phyloP scores from a whole-genome alignment of 805 yeast species.

The Kluyveromyces siamensis region DNA sequence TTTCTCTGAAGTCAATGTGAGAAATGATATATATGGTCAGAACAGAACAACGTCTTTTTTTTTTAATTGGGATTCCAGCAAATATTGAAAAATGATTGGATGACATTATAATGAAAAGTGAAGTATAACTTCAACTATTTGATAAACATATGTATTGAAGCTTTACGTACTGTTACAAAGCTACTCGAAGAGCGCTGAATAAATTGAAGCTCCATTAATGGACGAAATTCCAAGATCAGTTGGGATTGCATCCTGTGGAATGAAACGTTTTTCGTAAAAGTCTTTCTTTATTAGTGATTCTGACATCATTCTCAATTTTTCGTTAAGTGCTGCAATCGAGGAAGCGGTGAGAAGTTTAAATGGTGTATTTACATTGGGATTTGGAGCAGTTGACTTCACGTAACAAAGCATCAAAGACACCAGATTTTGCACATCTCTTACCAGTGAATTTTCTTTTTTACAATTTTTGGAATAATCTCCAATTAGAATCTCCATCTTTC shows the following conservation, averaged over 20 bases:
- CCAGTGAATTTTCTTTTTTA: conserved; percentile 13
- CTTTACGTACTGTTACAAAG: not conserved
- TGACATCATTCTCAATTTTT: conserved; percentile 19
- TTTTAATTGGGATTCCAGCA: no score
- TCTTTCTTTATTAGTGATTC: conserved; percentile 25
- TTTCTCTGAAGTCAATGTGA: not conserved
- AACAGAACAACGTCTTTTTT: no score
- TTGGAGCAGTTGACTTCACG: not conserved
- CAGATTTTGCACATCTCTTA: conserved; percentile 11
- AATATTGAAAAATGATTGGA: not conserved
- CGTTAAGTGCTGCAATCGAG: conserved; percentile 9
- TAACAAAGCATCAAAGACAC: conserved; percentile 14
- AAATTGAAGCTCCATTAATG: conserved; percentile 6
- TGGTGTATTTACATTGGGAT: conserved; percentile 5
- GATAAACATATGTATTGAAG: not conserved
- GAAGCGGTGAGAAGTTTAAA: conserved; percentile 13
- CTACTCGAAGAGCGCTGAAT: not conserved
- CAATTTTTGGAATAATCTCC: conserved; percentile 25
- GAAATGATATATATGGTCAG: no score
- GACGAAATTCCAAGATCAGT: conserved; percentile 18
- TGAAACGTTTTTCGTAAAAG: conserved; percentile 18
- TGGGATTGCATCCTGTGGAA: conserved; percentile 9
- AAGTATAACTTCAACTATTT: not conserved
- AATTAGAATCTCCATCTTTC: conserved; percentile 21
- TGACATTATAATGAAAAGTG: not conserved